These are phyloP conservation scores for Ceratobasidium sp. DNA, from an alignment of 1,284 basidiomycete genomes.

Conservation along the genomic window DNA sequence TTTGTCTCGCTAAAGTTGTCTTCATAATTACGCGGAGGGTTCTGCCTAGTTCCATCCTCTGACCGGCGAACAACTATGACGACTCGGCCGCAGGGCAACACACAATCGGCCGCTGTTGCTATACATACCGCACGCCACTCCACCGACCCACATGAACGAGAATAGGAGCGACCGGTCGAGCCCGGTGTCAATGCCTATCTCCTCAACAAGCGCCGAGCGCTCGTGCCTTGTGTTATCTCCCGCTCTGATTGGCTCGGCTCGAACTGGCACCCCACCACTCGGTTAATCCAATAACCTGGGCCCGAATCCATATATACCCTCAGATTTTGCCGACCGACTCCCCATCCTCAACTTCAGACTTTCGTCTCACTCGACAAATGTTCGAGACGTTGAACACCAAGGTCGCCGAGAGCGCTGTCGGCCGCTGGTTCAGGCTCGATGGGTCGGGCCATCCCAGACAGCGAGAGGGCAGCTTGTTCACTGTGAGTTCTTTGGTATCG, in stretches of 20 bases:
- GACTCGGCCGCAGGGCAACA: neutral
- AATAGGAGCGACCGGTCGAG: neutral
- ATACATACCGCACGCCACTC: constrained; percentile 6
- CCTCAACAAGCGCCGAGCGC: constrained; percentile 25
- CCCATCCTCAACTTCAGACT: constrained; percentile 5
- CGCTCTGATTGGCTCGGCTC: constrained; percentile 44
- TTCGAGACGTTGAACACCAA: constrained; percentile 55
- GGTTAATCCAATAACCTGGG: constrained; percentile 41
- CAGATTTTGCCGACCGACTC: constrained; percentile 29
- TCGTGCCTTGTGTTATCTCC: constrained; percentile 25
- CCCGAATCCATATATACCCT: constrained; percentile 30
- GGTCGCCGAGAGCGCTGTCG: constrained; percentile 77
- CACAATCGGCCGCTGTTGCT: constrained; percentile 14
- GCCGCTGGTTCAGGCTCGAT: constrained; percentile 86
- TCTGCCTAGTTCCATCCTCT: constrained; percentile 1
- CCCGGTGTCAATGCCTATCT: neutral
- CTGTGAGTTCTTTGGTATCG: constrained; percentile 61
- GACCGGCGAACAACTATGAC: neutral
- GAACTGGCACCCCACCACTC: neutral
- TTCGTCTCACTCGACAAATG: constrained; percentile 8
- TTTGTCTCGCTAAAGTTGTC: constrained; percentile 10
- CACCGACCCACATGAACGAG: constrained; percentile 9
- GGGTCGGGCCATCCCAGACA: constrained; percentile 83
- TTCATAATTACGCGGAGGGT: constrained; percentile 2
- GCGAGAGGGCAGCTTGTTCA: constrained; percentile 80